Evolutionary conservation across 225 moss, liverwort and hornwort genomes (phyloP).

Genomic region (Physcomitrellopsis africana): DNA sequence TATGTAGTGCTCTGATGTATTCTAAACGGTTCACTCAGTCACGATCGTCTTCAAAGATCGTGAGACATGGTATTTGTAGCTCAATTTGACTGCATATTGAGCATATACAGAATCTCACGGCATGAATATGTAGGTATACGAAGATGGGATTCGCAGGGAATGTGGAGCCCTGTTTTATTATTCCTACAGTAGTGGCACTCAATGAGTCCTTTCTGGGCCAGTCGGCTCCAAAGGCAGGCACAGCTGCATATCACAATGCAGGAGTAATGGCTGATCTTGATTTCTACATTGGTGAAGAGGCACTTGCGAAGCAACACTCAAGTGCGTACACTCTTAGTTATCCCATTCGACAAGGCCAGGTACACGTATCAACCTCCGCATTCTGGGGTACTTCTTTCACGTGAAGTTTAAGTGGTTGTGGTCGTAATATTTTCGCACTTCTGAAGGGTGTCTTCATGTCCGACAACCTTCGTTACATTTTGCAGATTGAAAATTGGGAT

Average conservation of each 20-base stretch:
- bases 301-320: slow-evolving; percentile 76
- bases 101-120: slow-evolving; percentile 21
- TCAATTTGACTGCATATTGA: background rate
- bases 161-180: slow-evolving; percentile 90
- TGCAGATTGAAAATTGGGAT: slow-evolving; percentile 94
- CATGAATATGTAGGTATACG: slow-evolving; percentile 65
- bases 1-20: background rate
- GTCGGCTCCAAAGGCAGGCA: slow-evolving; percentile 74
- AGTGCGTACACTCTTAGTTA: slow-evolving; percentile 87
- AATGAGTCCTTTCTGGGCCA: slow-evolving; percentile 89
- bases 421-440: background rate
- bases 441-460: slow-evolving; percentile 10
- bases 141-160: slow-evolving; percentile 99
- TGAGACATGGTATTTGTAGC: background rate
- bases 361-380: slow-evolving; percentile 19
- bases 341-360: slow-evolving; percentile 95
- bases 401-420: slow-evolving; percentile 1
- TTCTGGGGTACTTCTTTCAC: background rate
- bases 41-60: background rate
- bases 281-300: slow-evolving; percentile 90
- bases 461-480: slow-evolving; percentile 13
- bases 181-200: slow-evolving; percentile 88
- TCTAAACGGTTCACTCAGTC: background rate
- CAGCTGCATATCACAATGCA: slow-evolving; percentile 81
- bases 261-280: slow-evolving; percentile 97